Evolutionary conservation across 2,329 filamentous ascomycete species (phyloP).

Genomic region (Xylariaceae sp.): DNA sequence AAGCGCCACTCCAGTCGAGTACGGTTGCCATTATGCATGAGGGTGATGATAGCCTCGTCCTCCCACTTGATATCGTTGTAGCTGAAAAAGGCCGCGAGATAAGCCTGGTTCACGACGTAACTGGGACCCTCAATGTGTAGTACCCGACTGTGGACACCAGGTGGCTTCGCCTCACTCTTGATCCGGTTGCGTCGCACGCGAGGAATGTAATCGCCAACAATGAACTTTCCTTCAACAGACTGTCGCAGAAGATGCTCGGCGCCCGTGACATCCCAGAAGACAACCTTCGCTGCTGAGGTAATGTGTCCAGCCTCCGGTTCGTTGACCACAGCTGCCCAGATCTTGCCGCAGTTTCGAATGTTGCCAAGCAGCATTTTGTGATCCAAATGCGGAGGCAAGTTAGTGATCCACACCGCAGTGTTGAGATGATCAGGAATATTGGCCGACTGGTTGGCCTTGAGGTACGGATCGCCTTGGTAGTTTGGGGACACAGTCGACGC

Average conservation of each 20-base stretch:
- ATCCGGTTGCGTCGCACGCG: slow-evolving; percentile 47
- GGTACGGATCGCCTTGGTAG: slow-evolving; percentile 37
- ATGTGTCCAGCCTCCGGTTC: slow-evolving; percentile 33
- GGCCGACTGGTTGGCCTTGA: slow-evolving; percentile 37
- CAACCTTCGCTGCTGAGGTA: slow-evolving; percentile 34
- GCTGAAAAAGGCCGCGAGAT: slow-evolving; percentile 40
- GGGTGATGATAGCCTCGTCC: slow-evolving; percentile 39
- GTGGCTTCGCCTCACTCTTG: slow-evolving; percentile 32
- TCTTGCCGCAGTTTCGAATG: slow-evolving; percentile 45
- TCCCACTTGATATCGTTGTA: slow-evolving; percentile 41
- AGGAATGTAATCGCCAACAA: slow-evolving; percentile 35
- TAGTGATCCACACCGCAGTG: slow-evolving; percentile 51
- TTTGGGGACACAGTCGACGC: slow-evolving; percentile 11
- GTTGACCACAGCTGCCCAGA: slow-evolving; percentile 52
- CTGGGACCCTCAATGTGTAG: slow-evolving; percentile 46
- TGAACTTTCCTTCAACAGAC: slow-evolving; percentile 38
- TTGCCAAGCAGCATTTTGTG: slow-evolving; percentile 41
- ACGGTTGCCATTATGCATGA: slow-evolving; percentile 16
- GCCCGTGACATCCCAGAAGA: slow-evolving; percentile 47
- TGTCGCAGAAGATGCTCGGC: slow-evolving; percentile 46
- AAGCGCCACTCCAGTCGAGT: slow-evolving; percentile 48
- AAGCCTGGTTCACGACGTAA: slow-evolving; percentile 39
- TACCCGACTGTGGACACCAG: slow-evolving; percentile 39
- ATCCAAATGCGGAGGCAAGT: slow-evolving; percentile 42
- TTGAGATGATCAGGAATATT: slow-evolving; percentile 39